A percentile compares a stretch with the other conserved stretches of the same genome.
phyloP scores from a whole-genome alignment of 2,329 filamentous ascomycete species.

The Scolecobasidium constrictum region DNA sequence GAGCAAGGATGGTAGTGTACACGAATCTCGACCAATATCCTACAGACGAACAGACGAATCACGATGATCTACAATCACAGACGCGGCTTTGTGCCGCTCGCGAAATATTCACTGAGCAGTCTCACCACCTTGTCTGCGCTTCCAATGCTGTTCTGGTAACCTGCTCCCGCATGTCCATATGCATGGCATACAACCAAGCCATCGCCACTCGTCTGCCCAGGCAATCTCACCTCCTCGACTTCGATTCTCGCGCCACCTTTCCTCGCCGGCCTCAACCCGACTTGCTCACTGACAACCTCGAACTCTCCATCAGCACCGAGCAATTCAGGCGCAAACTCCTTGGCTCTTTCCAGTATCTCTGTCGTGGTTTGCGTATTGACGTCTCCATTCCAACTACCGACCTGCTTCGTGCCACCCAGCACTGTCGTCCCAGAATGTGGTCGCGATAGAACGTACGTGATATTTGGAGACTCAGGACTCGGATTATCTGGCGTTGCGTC shows the following conservation, averaged over 20 bases:
- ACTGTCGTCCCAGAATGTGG: slow-evolving; percentile 29
- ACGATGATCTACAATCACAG: too few species aligned
- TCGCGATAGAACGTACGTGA: slow-evolving; percentile 32
- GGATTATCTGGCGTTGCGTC: slow-evolving; percentile 11
- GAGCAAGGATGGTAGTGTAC: slow-evolving; percentile 4
- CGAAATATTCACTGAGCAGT: background rate
- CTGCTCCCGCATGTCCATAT: slow-evolving; percentile 38
- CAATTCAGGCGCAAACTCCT: slow-evolving; percentile 24
- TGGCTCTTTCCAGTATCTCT: slow-evolving; percentile 26
- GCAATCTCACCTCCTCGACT: slow-evolving; percentile 19
- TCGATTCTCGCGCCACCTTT: slow-evolving; percentile 32
- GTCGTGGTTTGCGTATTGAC: slow-evolving; percentile 22
- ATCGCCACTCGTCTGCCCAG: slow-evolving; percentile 15
- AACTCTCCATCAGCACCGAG: slow-evolving; percentile 25
- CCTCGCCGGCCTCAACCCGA: slow-evolving; percentile 34
- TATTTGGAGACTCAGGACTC: slow-evolving; percentile 17
- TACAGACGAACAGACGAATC: too few species aligned
- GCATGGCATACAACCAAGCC: slow-evolving; percentile 28
- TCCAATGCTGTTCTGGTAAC: slow-evolving; percentile 19
- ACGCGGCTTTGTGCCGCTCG: background rate
- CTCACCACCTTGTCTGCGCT: slow-evolving; percentile 12
- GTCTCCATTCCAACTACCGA: slow-evolving; percentile 21
- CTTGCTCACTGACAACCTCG: slow-evolving; percentile 32
- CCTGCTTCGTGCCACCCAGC: slow-evolving; percentile 34
- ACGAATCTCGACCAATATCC: too few species aligned